Evolutionary conservation across 805 yeast species (phyloP).

Genomic region (Debaryomyces hansenii): DNA sequence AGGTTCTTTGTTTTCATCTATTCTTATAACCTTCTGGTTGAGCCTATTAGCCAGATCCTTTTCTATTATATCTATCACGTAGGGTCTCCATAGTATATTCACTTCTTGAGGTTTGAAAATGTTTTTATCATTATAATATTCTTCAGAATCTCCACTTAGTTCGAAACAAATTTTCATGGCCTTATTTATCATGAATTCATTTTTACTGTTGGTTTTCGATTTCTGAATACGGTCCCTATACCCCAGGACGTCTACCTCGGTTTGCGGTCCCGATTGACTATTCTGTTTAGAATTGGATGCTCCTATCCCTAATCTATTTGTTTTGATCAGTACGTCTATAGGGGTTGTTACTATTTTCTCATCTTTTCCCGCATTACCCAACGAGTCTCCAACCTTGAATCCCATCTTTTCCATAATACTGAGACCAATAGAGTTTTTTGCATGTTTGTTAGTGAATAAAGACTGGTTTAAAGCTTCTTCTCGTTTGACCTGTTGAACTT

Average conservation of each 20-base stretch:
- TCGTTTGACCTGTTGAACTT: not conserved
- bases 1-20: not conserved
- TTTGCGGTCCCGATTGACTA: not conserved
- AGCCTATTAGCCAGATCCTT: not conserved
- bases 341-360: conserved; percentile 30
- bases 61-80: conserved; percentile 8
- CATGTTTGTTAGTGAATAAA: conserved; percentile 3
- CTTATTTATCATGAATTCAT: conserved; percentile 8
- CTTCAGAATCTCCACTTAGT: conserved; percentile 37
- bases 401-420: conserved; percentile 63
- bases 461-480: conserved; percentile 7
- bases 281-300: conserved; percentile 2
- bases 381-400: conserved; percentile 45
- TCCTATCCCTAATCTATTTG: conserved; percentile 22
- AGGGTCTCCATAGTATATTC: conserved; percentile 45
- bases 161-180: conserved; percentile 45
- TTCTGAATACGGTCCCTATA: conserved; percentile 1
- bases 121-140: conserved; percentile 17
- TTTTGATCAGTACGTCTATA: conserved; percentile 18
- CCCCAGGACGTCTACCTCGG: conserved; percentile 3
- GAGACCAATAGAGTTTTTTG: conserved; percentile 41
- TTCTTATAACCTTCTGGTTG: not conserved
- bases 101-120: conserved; percentile 23
- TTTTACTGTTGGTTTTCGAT: not conserved
- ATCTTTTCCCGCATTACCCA: conserved; percentile 33